Evolutionary conservation across 441 rosid species (phyloP).

Genomic region (Biscutella auriculata): DNA sequence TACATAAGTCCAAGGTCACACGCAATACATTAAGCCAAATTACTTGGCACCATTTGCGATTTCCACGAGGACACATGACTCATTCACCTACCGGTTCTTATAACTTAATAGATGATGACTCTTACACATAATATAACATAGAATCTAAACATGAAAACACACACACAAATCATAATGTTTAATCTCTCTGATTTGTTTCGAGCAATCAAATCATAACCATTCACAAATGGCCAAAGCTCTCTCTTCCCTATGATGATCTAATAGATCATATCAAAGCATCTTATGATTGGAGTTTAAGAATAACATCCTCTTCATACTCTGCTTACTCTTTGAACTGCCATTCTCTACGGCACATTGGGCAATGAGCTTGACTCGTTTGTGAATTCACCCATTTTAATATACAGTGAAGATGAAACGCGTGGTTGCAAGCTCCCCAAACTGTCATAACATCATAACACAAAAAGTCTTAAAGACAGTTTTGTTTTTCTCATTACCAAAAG

Average conservation of each 20-base stretch:
- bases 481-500: background rate
- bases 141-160: no score
- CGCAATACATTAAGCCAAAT: background rate
- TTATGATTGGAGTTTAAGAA: no score
- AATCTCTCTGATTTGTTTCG: no score
- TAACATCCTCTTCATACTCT: background rate
- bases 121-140: no score
- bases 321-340: slow-evolving; percentile 68
- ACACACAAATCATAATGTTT: no score
- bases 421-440: slow-evolving; percentile 88
- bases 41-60: slow-evolving; percentile 9
- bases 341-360: slow-evolving; percentile 77
- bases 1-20: background rate
- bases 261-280: no score
- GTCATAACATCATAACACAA: slow-evolving; percentile 12
- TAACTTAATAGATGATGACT: no score
- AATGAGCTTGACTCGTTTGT: slow-evolving; percentile 70
- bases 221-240: no score
- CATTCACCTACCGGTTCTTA: slow-evolving; percentile 10
- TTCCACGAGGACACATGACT: slow-evolving; percentile 7
- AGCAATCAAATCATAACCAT: no score
- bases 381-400: slow-evolving; percentile 83
- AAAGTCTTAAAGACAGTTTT: background rate
- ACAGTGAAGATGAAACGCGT: slow-evolving; percentile 85
- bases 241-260: no score